A percentile compares a stretch with the other conserved stretches of the same genome.
Conservation (phyloP, 2,329 filamentous ascomycete species). For the Albophoma yamanashiensis region DNA sequence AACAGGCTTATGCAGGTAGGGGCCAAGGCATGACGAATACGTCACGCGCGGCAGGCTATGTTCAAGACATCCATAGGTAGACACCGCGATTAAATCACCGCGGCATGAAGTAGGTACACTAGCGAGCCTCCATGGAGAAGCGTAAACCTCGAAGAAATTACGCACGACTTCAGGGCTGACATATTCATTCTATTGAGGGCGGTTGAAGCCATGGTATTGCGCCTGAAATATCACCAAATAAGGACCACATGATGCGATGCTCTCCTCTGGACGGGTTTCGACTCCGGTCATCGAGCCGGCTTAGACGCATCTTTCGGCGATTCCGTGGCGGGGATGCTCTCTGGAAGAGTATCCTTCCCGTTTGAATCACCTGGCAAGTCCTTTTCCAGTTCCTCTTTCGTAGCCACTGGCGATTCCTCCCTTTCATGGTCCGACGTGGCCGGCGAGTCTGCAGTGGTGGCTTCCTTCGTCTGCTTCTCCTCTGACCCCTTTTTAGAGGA, state of each 20-base stretch:
- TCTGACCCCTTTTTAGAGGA: slow-evolving; percentile 4
- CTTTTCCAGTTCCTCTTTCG: not conserved
- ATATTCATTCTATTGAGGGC: not conserved
- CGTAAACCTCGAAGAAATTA: not conserved
- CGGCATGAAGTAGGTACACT: not conserved
- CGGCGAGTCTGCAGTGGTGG: slow-evolving; percentile 1
- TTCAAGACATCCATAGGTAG: not conserved
- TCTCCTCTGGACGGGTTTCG: not conserved
- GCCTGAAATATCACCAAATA: not conserved
- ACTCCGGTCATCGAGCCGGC: not conserved
- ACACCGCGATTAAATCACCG: not conserved
- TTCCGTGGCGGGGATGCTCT: not conserved
- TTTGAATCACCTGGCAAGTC: not conserved
- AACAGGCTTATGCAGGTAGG: not conserved
- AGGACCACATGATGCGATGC: not conserved
- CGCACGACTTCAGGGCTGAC: not conserved
- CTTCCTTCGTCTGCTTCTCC: not conserved
- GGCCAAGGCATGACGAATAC: not conserved
- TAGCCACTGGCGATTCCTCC: not conserved
- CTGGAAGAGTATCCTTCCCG: not conserved
- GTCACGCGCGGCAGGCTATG: not conserved
- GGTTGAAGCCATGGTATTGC: not conserved
- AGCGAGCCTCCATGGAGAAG: not conserved
- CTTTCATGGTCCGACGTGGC: not conserved
- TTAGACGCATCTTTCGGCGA: not conserved